Conservation (phyloP, 768 basidiomycete species). For the Suillus spraguei region DNA sequence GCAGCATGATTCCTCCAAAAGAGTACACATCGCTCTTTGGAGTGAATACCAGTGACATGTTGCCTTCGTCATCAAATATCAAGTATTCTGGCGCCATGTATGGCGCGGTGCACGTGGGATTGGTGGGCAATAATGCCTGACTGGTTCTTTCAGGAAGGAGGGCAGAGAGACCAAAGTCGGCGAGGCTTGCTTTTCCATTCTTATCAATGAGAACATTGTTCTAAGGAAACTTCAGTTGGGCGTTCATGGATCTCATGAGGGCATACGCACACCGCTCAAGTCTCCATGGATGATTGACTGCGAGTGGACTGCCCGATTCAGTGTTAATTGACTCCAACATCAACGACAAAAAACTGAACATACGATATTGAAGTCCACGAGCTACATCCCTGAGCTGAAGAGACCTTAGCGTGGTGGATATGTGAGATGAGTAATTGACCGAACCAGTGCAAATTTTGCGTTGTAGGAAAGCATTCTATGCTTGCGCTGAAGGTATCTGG, state of each 20-base stretch:
- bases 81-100: too few species aligned
- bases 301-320: conserved; percentile 22
- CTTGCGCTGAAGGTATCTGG: conserved; percentile 23
- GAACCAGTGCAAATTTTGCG: neutral
- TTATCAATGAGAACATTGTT: conserved; percentile 11
- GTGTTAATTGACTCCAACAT: neutral
- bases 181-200: conserved; percentile 17
- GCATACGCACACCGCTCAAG: conserved; percentile 28
- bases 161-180: conserved; percentile 12
- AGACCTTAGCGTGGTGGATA: neutral
- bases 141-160: conserved; percentile 14
- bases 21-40: too few species aligned
- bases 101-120: too few species aligned
- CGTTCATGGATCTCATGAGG: neutral
- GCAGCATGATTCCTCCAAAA: too few species aligned
- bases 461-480: neutral
- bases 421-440: neutral
- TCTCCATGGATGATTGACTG: conserved; percentile 29
- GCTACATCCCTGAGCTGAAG: neutral
- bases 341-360: conserved; percentile 11
- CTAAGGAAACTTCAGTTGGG: neutral
- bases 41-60: too few species aligned
- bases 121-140: neutral
- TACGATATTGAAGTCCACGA: neutral
- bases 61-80: too few species aligned